Evolutionary conservation across 2,329 filamentous ascomycete species (phyloP).

Genomic region (Grosmannia serpens): DNA sequence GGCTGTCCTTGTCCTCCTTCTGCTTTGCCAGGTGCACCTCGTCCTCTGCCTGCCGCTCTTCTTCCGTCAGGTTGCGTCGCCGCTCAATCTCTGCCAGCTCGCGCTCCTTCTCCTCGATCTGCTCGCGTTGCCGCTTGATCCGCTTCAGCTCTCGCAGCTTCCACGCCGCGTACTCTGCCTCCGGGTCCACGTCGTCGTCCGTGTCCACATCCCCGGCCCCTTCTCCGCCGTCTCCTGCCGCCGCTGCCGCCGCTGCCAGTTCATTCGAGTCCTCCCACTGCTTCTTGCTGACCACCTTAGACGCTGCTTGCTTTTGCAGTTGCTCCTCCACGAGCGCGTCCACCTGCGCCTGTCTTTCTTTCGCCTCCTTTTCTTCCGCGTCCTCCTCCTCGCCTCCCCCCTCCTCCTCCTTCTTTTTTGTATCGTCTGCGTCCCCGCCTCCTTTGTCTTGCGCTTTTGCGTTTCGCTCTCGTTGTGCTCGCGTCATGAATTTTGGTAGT

Average conservation of each 20-base stretch:
- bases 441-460: slow-evolving; percentile 20
- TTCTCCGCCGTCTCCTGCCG: slow-evolving; percentile 71
- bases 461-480: slow-evolving; percentile 34
- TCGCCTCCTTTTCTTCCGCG: slow-evolving; percentile 30
- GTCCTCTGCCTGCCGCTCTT: slow-evolving; percentile 80
- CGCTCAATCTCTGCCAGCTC: slow-evolving; percentile 86
- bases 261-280: slow-evolving; percentile 70
- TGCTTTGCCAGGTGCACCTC: slow-evolving; percentile 65
- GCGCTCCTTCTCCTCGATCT: slow-evolving; percentile 71
- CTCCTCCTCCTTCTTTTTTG: slow-evolving; percentile 12
- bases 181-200: slow-evolving; percentile 74
- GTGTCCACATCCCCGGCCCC: slow-evolving; percentile 82
- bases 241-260: slow-evolving; percentile 44
- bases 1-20: slow-evolving; percentile 63
- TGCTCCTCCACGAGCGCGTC: slow-evolving; percentile 82
- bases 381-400: slow-evolving; percentile 20
- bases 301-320: slow-evolving; percentile 68
- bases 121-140: slow-evolving; percentile 74
- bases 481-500: slow-evolving; percentile 53
- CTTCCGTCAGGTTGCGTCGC: slow-evolving; percentile 71
- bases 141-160: slow-evolving; percentile 83
- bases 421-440: not conserved
- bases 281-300: slow-evolving; percentile 54
- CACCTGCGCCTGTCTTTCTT: slow-evolving; percentile 55
- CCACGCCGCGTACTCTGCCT: slow-evolving; percentile 85